Conservation (phyloP, 2,329 filamentous ascomycete species). For the Pseudopithomyces chartarum region DNA sequence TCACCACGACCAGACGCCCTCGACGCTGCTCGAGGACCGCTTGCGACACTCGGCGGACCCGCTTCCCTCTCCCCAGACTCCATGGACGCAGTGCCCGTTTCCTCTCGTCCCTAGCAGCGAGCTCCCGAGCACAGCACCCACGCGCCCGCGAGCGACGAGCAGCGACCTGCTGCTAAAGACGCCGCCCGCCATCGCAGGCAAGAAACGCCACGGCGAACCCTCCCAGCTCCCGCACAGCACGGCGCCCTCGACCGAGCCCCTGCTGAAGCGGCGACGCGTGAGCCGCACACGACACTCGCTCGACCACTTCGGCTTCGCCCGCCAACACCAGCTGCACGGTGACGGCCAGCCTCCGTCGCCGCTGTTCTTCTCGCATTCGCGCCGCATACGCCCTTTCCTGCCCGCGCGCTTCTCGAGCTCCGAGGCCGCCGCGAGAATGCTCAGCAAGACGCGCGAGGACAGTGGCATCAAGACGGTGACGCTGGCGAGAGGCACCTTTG, state of each 20-base stretch:
- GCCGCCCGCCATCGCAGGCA: conserved; percentile 25
- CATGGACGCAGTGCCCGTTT: conserved; percentile 24
- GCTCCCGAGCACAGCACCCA: conserved; percentile 12
- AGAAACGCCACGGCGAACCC: conserved; percentile 22
- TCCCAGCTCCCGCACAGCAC: conserved; percentile 6
- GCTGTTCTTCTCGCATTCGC: conserved; percentile 58
- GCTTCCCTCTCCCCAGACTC: conserved; percentile 7
- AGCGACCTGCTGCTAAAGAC: conserved; percentile 13
- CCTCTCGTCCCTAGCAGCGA: conserved; percentile 21
- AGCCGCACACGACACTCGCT: conserved; percentile 37
- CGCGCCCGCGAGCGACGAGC: conserved; percentile 6
- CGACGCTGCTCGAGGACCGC: conserved; percentile 17
- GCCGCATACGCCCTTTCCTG: conserved; percentile 49
- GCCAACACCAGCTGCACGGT: conserved; percentile 19
- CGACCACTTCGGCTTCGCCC: conserved; percentile 42
- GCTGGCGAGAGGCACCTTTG: conserved; percentile 54
- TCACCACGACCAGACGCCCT: conserved; percentile 18
- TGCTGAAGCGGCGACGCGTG: conserved; percentile 40
- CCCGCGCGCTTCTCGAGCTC: conserved; percentile 62
- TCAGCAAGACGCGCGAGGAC: conserved; percentile 58
- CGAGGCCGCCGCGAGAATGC: conserved; percentile 63
- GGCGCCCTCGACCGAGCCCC: conserved; percentile 33
- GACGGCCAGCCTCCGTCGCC: conserved; percentile 52
- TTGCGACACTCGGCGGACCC: background rate
- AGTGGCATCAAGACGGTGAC: conserved; percentile 58